phyloP scores from a whole-genome alignment of 345 rosid species.

The Syzygium aromaticum region DNA sequence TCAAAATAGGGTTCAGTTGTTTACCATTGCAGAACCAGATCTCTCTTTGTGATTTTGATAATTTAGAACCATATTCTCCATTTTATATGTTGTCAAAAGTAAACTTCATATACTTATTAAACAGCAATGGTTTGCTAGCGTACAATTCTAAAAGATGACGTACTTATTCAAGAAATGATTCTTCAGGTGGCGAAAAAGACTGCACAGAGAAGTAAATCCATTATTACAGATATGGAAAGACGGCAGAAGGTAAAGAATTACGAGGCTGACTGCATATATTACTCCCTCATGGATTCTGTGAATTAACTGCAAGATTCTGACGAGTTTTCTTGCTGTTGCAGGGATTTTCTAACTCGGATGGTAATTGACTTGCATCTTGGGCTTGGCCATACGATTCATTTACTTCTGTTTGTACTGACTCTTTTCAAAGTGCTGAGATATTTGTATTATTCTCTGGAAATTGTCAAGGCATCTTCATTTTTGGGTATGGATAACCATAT shows the following conservation, averaged over 20 bases:
- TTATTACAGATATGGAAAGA: slow-evolving; percentile 84
- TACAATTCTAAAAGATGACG: not conserved
- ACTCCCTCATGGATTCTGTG: slow-evolving; percentile 8
- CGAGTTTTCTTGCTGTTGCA: slow-evolving; percentile 21
- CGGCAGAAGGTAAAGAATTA: slow-evolving; percentile 79
- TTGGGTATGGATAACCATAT: not conserved
- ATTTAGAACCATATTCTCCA: not conserved
- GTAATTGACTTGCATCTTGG: slow-evolving; percentile 23
- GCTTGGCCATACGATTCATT: slow-evolving; percentile 4
- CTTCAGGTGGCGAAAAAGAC: slow-evolving; percentile 82
- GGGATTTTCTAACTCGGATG: slow-evolving; percentile 97
- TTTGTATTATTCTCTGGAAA: not conserved
- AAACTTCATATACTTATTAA: not conserved
- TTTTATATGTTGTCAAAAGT: not conserved
- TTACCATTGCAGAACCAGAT: not conserved
- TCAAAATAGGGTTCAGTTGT: not conserved
- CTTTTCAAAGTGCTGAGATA: not conserved
- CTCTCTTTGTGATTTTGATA: not conserved
- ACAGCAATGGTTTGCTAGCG: not conserved
- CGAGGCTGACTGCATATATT: not conserved
- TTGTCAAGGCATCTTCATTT: not conserved
- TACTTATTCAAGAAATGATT: not conserved
- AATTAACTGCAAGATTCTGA: not conserved
- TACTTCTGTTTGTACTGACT: not conserved
- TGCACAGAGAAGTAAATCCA: slow-evolving; percentile 78